Evolutionary conservation across 108 stramenopile genomes (phyloP).

Genomic region (Pseudonitzschia delicatissima): DNA sequence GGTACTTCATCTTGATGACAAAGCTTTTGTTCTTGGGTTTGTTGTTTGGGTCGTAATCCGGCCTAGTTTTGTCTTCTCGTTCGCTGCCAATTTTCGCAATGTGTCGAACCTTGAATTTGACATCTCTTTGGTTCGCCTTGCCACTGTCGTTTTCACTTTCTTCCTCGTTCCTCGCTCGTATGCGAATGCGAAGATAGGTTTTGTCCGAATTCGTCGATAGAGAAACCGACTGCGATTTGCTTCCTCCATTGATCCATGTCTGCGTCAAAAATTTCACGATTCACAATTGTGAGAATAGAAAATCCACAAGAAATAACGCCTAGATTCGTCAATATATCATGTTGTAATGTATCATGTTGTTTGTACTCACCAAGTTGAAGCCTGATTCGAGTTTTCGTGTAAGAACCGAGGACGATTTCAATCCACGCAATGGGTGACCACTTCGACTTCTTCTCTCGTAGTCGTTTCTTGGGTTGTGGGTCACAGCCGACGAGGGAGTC

Average conservation of each 20-base stretch:
- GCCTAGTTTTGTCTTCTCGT: background rate
- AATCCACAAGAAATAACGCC: background rate
- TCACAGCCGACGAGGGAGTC: background rate
- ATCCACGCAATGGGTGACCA: background rate
- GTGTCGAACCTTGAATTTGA: slow-evolving; percentile 17
- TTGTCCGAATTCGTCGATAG: slow-evolving; percentile 19
- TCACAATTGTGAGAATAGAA: background rate
- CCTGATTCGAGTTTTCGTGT: slow-evolving; percentile 25
- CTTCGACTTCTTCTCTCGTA: slow-evolving; percentile 9
- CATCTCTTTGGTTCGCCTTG: slow-evolving; percentile 22
- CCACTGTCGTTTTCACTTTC: slow-evolving; percentile 28
- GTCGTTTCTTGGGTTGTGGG: slow-evolving; percentile 26
- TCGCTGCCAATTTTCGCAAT: slow-evolving; percentile 26
- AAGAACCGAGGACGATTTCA: slow-evolving; percentile 12
- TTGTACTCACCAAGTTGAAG: slow-evolving; percentile 26
- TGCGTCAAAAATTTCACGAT: background rate
- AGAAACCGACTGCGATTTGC: background rate
- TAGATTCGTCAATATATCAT: too few species aligned
- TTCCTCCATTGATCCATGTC: slow-evolving; percentile 10
- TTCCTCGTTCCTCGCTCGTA: slow-evolving; percentile 11
- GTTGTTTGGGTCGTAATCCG: background rate
- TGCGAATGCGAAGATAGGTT: slow-evolving; percentile 26
- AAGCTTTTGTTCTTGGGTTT: slow-evolving; percentile 14
- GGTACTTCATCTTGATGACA: slow-evolving; percentile 19
- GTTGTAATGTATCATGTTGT: background rate